A percentile compares a stretch with the other conserved stretches of the same genome.
phyloP scores from a whole-genome alignment of 495 filamentous ascomycete species.

The Lasiosphaeria ovina region DNA sequence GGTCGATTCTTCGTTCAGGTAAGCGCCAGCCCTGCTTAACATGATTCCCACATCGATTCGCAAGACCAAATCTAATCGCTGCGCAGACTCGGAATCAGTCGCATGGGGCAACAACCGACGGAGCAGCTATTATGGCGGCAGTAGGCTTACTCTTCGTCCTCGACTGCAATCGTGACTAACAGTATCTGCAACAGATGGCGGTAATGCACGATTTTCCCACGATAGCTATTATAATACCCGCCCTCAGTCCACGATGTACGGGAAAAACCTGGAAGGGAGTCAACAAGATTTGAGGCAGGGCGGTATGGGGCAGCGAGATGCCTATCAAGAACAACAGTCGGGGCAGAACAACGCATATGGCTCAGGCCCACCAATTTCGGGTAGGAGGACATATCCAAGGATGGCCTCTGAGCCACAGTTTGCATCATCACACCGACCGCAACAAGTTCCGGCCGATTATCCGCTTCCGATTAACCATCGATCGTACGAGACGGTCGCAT shows the following conservation, averaged over 20 bases:
- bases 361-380: slow-evolving; percentile 31
- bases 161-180: slow-evolving; percentile 21
- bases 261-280: slow-evolving; percentile 38
- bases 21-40: background rate
- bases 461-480: slow-evolving; percentile 66
- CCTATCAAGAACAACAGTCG: slow-evolving; percentile 43
- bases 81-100: slow-evolving; percentile 39
- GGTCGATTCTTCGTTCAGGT: slow-evolving; percentile 40
- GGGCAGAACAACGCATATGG: slow-evolving; percentile 32
- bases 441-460: slow-evolving; percentile 54
- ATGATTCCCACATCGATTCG: background rate
- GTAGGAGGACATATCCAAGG: slow-evolving; percentile 47
- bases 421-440: slow-evolving; percentile 22
- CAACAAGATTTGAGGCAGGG: slow-evolving; percentile 37
- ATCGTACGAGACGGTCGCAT: slow-evolving; percentile 78
- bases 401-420: slow-evolving; percentile 45
- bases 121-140: slow-evolving; percentile 60
- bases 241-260: slow-evolving; percentile 44
- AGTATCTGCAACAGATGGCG: slow-evolving; percentile 34
- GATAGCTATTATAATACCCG: slow-evolving; percentile 53
- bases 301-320: slow-evolving; percentile 54
- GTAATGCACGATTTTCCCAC: slow-evolving; percentile 44
- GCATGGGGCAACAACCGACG: slow-evolving; percentile 52
- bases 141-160: slow-evolving; percentile 36
- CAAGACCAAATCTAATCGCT: slow-evolving; percentile 3